Evolutionary conservation across 148 eudicot species (phyloP).

Genomic region (Gaultheria prostrata): DNA sequence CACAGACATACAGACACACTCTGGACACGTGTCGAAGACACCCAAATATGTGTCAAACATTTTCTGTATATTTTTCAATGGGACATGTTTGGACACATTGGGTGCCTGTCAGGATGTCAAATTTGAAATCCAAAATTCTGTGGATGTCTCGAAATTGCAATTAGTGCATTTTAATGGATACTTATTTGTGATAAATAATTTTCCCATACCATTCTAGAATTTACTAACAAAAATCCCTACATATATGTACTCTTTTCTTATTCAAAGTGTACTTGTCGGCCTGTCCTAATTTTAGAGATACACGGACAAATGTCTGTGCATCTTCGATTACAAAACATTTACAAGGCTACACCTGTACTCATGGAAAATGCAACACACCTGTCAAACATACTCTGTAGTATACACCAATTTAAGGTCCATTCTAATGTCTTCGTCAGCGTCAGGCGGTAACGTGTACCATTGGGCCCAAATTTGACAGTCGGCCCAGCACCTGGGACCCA

Average conservation of each 20-base stretch:
- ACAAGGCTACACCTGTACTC: not conserved
- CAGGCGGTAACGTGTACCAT: slow-evolving; percentile 44
- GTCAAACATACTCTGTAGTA: slow-evolving; percentile 97
- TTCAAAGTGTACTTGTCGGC: not conserved
- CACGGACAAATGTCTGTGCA: not conserved
- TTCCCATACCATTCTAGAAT: not conserved
- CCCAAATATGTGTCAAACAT: not conserved
- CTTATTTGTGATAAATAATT: not conserved
- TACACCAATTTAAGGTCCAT: slow-evolving; percentile 97
- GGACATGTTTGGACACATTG: not conserved
- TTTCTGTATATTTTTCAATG: not conserved
- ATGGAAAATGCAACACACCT: slow-evolving; percentile 40
- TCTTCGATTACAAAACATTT: not conserved
- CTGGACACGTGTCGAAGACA: not conserved
- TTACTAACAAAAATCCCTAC: not conserved
- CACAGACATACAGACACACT: not conserved
- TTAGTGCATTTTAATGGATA: not conserved
- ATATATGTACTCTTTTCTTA: not conserved
- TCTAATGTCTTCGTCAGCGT: slow-evolving; percentile 90
- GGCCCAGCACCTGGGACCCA: slow-evolving; percentile 95
- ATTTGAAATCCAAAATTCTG: not conserved
- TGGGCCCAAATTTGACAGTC: slow-evolving; percentile 46
- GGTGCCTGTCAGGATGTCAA: not conserved
- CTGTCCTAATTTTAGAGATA: not conserved
- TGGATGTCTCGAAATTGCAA: not conserved